Base-by-base conservation (phyloP, 129 eudicot genomes). In the Ambrosia artemisiifolia region DNA sequence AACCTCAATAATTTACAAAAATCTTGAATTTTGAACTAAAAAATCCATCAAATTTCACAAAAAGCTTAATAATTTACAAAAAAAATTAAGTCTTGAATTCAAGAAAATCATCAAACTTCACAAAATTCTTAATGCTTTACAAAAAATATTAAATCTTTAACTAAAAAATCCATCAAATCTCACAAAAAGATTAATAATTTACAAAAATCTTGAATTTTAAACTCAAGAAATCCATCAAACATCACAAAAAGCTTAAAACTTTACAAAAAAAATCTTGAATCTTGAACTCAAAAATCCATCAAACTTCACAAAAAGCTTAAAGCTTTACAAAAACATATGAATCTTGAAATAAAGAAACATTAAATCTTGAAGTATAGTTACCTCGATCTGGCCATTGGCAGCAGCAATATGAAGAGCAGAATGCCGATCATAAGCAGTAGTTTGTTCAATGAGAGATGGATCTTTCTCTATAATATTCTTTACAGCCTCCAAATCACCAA, bases 381-480 rank as follows among this genome's bases (percentile, higher is more conserved):
- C 96, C 94, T 90, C 81, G 94, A 87, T 79, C 83, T 70, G 94
- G 60, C 93, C 94, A 83, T 85, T 87, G 42, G 96, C 91, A 77
- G 96, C 96, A 36, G 96, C 96, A 53, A 90, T 79, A 44, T 90
- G 96, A 62, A 90, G 85, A 1, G 84, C 85, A 56, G 96, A 85
- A 77, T 82, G 83, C 20, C 87, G 76, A 67, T 78, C 85, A 47
- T 69, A 80, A 3, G 63, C 79, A 60, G 87, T 85, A 12, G 70
- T 76, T 44, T 63, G 80, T 6, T 65, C 57, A 70, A 85, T 40
- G 13, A 87, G 36, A 44, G 67, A 69, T 14, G 93, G 91, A 74
- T 87, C 88, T 67, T 74, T 77, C 0, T 67, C 75, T 11, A 88
- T 68, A 77, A 90, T 73, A 17, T 48, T 76, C 63, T 78, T 75